A percentile compares a stretch with the other conserved stretches of the same genome.
These are phyloP conservation scores for Penicillium cosmopolitanum DNA, from an alignment of 495 filamentous ascomycete genomes.

Conservation along the genomic window DNA sequence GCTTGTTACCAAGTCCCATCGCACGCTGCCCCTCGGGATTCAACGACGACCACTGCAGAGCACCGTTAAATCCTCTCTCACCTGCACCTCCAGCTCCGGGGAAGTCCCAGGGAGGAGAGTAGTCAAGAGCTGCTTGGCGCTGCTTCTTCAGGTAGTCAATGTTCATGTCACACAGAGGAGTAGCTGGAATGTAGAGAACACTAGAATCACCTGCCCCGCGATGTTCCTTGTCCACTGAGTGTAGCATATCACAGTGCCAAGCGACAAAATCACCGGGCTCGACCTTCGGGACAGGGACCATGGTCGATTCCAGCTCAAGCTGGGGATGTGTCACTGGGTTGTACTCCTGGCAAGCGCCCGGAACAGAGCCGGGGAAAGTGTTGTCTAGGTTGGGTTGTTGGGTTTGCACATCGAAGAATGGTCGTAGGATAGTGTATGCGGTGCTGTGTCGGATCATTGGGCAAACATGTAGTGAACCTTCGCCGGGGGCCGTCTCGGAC, in stretches of 20 bases:
- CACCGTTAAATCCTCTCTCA: constrained; percentile 45
- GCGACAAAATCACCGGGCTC: constrained; percentile 84
- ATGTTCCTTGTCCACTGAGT: constrained; percentile 83
- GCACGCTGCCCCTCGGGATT: constrained; percentile 55
- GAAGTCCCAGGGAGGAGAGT: constrained; percentile 62
- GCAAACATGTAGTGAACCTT: constrained; percentile 84
- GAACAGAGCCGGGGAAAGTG: constrained; percentile 73
- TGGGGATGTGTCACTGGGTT: constrained; percentile 74
- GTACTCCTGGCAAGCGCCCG: constrained; percentile 78
- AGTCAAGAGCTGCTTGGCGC: constrained; percentile 53
- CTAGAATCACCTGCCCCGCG: constrained; percentile 70
- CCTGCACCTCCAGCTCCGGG: constrained; percentile 59
- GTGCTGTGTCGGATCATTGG: constrained; percentile 74
- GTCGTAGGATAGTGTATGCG: constrained; percentile 80
- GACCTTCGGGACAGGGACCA: constrained; percentile 80
- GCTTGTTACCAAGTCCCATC: constrained; percentile 59
- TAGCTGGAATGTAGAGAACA: constrained; percentile 87
- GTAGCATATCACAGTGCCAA: constrained; percentile 87
- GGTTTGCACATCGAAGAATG: constrained; percentile 69
- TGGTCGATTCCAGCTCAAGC: constrained; percentile 67
- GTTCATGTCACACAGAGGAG: constrained; percentile 77
- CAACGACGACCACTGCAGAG: constrained; percentile 43
- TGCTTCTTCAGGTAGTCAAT: constrained; percentile 70
- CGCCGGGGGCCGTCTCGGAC: constrained; percentile 68
- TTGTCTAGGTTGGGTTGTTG: constrained; percentile 45